Evolutionary conservation across 106 monocot genomes (phyloP), one percentile per base, ranked within the genome.

Genomic region (Dendrobium catenatum): DNA sequence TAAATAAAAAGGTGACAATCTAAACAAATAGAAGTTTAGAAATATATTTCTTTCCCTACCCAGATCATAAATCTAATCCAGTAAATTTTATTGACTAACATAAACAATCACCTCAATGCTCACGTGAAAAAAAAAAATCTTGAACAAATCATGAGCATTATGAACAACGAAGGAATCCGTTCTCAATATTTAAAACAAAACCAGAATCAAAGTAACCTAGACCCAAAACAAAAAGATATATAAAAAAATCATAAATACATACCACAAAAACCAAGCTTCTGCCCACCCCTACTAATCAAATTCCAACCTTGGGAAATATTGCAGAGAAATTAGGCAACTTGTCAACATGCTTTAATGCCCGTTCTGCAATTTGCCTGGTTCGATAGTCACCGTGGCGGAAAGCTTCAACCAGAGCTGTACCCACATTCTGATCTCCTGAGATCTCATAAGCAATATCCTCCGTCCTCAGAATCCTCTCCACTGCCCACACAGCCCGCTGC

Each of bases 281-380:
- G 56, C 5, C 79, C 43, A 74, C 74, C 74, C 20, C 2, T 41
- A 44, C 24, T 11, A 68, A 22, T 83, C 83, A 79, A 55, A 72
- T 29, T 68, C 73, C 82, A 76, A 86, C 81, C 78, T 88, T 91
- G 3, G 86, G 86, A 86, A 89, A 94, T 81, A 97, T 88, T 20
- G 92, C 97, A 16, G 97, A 97, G 79, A 97, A 97, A 43, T 92
- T 97, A 6, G 97, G 97, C 80, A 97, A 76, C 81, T 85, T 97
- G 75, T 97, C 94, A 4, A 97, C 81, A 74, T 93, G 89, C 77
- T 93, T 95, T 48, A 98, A 64, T 55, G 97, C 97, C 10, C 81
- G 84, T 85, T 98, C 97, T 22, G 97, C 97, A 42, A 92, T 88
- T 80, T 94, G 97, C 79, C 86, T 91, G 19, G 97, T 98, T 72